Percentiles rank a stretch among this genome's conserved stretches.
phyloP scores from a whole-genome alignment of 306 rosid genomes.

The Quercus robur region DNA sequence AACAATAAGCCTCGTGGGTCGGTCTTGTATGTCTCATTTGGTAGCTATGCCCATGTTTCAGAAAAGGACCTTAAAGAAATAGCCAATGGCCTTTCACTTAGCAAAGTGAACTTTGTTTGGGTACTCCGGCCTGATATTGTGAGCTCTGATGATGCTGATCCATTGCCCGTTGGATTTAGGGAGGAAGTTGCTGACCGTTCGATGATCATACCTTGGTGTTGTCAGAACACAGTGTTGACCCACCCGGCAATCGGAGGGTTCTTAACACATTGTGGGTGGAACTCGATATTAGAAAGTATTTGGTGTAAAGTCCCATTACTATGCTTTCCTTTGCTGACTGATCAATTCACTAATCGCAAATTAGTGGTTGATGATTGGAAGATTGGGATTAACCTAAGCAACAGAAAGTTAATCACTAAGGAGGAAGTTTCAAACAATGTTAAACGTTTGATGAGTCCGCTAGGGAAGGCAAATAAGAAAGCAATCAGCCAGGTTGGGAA shows the following conservation, averaged over 20 bases:
- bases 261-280: slow-evolving; percentile 65
- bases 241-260: slow-evolving; percentile 58
- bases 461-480: slow-evolving; percentile 20
- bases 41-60: slow-evolving; percentile 52
- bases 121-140: slow-evolving; percentile 54
- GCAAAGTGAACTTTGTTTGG: slow-evolving; percentile 47
- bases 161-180: slow-evolving; percentile 37
- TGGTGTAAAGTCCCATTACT: slow-evolving; percentile 49
- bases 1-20: slow-evolving; percentile 40
- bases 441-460: slow-evolving; percentile 39
- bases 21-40: slow-evolving; percentile 56
- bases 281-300: slow-evolving; percentile 50
- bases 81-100: slow-evolving; percentile 42
- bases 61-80: slow-evolving; percentile 28
- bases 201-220: slow-evolving; percentile 55
- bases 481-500: slow-evolving; percentile 27
- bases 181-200: slow-evolving; percentile 29
- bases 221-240: slow-evolving; percentile 37
- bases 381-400: slow-evolving; percentile 43
- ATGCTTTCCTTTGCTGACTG: slow-evolving; percentile 54
- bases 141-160: slow-evolving; percentile 39
- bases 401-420: slow-evolving; percentile 6
- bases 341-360: slow-evolving; percentile 63
- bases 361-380: slow-evolving; percentile 62
- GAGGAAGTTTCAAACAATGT: slow-evolving; percentile 32